A percentile compares a stretch with the other conserved stretches of the same genome.
Conservation (phyloP, 2,329 filamentous ascomycete genomes). For the Cladophialophora immunda region DNA sequence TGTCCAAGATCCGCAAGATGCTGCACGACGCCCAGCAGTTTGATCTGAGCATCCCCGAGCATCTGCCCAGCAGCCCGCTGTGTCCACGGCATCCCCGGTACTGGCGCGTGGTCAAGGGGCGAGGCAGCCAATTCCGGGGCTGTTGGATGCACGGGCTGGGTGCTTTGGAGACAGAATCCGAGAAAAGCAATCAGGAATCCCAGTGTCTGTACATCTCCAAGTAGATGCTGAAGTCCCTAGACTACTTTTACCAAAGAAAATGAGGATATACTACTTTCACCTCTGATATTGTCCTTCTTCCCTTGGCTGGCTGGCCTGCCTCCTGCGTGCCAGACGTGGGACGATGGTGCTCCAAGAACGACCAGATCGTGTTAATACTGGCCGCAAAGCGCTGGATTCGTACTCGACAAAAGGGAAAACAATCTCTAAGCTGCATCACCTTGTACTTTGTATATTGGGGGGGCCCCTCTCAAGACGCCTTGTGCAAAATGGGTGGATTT, state of each 20-base stretch:
- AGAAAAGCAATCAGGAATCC: not conserved
- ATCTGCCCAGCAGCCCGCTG: slow-evolving; percentile 41
- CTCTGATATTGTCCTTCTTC: not conserved
- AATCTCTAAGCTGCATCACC: not conserved
- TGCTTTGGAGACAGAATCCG: slow-evolving; percentile 22
- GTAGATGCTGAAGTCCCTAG: not conserved
- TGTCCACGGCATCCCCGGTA: slow-evolving; percentile 41
- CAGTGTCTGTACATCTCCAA: not conserved
- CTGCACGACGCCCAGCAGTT: slow-evolving; percentile 22
- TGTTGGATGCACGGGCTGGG: slow-evolving; percentile 43
- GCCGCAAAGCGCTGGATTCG: no score
- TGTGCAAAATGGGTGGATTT: not conserved
- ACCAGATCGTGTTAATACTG: no score
- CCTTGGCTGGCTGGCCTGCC: not conserved
- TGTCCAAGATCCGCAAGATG: slow-evolving; percentile 16
- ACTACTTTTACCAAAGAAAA: not conserved
- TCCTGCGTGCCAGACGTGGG: no score
- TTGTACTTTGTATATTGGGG: slow-evolving; percentile 1
- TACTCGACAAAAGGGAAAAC: no score
- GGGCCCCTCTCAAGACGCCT: not conserved
- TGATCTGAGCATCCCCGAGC: slow-evolving; percentile 40
- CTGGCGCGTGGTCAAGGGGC: slow-evolving; percentile 39
- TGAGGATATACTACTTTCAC: not conserved
- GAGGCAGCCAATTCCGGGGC: slow-evolving; percentile 38
- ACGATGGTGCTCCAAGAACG: no score